Evolutionary conservation across 2,329 filamentous ascomycete genomes (phyloP), one percentile per base, ranked within the genome.

Genomic region (Atkinsonella hypoxylon): DNA sequence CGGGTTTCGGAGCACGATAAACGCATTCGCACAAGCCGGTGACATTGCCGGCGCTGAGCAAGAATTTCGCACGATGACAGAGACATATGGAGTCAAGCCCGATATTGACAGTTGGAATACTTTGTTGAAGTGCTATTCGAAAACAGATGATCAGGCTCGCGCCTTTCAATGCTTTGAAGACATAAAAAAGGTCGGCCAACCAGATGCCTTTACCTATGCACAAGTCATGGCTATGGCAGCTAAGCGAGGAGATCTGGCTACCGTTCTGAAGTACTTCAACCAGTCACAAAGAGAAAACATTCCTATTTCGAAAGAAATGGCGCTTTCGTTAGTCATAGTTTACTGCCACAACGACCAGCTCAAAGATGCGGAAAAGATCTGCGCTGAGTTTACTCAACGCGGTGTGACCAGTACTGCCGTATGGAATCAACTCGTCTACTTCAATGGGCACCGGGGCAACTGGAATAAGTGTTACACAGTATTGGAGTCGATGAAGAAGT

Each of bases 361-460:
- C 8, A 34, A 56, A 15, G 68, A 70, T 38, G 70, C 69, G 0
- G 62, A 69, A 51, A 58, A 56, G n/a, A 60, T 71, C 26, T 68
- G 65, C 43, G 48, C 76, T 46, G 75, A 77, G 43, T 75, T 81
- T 32, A 70, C 82, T 20, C 65, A 67, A 12, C 70, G 73, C 54
- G 68, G 72, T 17, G 74, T 79, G 1, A 70, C 74, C 1, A 67
- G 65, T 20, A 82, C 82, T 2, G 70, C 74, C 32, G 79, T 89
- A 61, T 96, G 87, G 87, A 95, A 96, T 61, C 74, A 80, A 49
- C 68, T 96, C 32, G 70, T 96, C 4, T 74, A 77, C 51, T 79
- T 84, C 53, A 77, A 89, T 62, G 87, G 86, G 7, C 69, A 79
- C 50, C 74, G 77, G 7, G 77, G 83, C 50, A 71, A 75, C 48